Evolutionary conservation across 176 grass and related monocot genomes (phyloP), one percentile per base, ranked within the genome.

Genomic region (Musa troglodytarum): DNA sequence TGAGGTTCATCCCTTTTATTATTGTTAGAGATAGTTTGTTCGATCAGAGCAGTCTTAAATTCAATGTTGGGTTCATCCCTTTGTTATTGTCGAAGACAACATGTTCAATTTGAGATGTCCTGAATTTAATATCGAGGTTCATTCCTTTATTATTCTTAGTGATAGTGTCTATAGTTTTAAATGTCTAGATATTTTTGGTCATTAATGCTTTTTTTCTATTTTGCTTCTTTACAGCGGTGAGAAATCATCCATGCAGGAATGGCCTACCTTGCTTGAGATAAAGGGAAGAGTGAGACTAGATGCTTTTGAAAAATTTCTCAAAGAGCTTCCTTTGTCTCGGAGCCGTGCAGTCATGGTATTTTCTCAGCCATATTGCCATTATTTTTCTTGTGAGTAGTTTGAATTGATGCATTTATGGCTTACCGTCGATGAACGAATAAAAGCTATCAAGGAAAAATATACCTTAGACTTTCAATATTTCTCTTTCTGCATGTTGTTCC

Each of bases 261-360:
- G 93, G 85, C 50, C 56, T 28, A 79, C 49, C 82, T 78, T 85
- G 81, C 78, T 92, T 81, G 85, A 97, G 75, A 87, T 97, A 73
- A 97, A 90, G 71, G 90, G 90, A 81, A 88, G 74, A 81, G 87
- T 97, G 50, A 87, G 53, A 16, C 56, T 97, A 64, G 79, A 76
- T 74, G 83, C 50, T 56, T 85, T 96, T 80, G 63, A 92, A 76
- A 87, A 90, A 61, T 97, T 92, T 68, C 86, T 92, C 19, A 82
- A 87, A 75, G 85, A 97, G 16, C 81, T 92, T 70, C 87, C 93
- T 65, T 71, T 87, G 43, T 90, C 90, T 74, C 84, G 77, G 50
- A 88, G 87, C 61, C 85, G 83, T 74, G 80, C 83, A 71, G 70
- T 90, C 57, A 90, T 79, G 87, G 90, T 96, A 92, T 81, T 56